Percentiles rank a stretch among this genome's conserved stretches.
phyloP scores from a whole-genome alignment of 768 basidiomycete species.

The Piloderma croceum region DNA sequence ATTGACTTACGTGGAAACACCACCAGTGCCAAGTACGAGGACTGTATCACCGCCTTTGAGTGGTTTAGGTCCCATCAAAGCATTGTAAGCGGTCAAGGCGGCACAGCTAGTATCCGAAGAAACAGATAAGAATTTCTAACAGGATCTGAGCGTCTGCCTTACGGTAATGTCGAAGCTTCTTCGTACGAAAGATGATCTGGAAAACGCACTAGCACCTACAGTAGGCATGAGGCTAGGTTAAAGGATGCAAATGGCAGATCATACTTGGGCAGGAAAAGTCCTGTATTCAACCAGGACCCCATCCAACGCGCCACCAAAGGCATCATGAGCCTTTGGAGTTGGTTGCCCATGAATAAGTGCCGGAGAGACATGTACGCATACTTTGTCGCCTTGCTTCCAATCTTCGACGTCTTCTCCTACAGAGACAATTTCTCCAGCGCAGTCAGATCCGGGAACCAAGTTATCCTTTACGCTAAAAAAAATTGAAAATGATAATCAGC shows the following conservation, averaged over 20 bases:
- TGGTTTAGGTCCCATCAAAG: conserved; percentile 42
- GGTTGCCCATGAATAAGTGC: conserved; percentile 45
- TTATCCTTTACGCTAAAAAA: conserved; percentile 20
- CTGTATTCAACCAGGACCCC: conserved; percentile 53
- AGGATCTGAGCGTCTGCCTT: conserved; percentile 16
- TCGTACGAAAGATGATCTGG: conserved; percentile 56
- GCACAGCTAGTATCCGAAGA: conserved; percentile 37
- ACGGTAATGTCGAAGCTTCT: conserved; percentile 63
- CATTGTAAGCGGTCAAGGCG: conserved; percentile 61
- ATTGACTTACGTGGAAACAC: conserved; percentile 43
- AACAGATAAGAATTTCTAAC: not conserved
- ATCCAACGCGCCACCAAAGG: conserved; percentile 43
- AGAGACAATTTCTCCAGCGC: conserved; percentile 52
- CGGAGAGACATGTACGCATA: conserved; percentile 46
- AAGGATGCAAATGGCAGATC: too few relatives aligned
- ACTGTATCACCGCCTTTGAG: conserved; percentile 57
- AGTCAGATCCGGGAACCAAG: conserved; percentile 42
- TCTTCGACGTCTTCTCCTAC: conserved; percentile 33
- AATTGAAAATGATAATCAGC: not conserved
- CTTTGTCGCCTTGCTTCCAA: conserved; percentile 54
- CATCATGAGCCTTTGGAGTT: conserved; percentile 27
- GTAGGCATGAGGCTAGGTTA: not conserved
- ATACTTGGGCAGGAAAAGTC: conserved; percentile 41
- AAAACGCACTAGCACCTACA: conserved; percentile 43
- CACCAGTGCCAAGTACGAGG: conserved; percentile 51